Evolutionary conservation across 495 filamentous ascomycete species (phyloP), one percentile per base, ranked within the genome.

Genomic region (Penicillium coffeae): DNA sequence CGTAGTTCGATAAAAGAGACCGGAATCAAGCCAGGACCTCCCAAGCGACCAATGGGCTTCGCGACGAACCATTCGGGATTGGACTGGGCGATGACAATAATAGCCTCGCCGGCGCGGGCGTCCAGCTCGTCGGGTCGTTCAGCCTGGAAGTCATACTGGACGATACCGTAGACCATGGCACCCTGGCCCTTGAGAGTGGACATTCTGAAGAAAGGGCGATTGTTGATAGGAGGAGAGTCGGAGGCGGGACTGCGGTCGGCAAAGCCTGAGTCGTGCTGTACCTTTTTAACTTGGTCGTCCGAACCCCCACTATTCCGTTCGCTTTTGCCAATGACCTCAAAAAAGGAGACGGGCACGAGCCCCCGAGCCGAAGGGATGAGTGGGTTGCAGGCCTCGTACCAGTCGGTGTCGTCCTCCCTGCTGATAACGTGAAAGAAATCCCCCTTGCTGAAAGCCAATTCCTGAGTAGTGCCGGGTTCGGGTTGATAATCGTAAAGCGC

Each of bases 61-160:
- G 94, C 94, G 57, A 98, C 93, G 59, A 96, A 98, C 93, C 93
- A 98, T 65, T 98, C 93, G 30, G 92, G 90, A 58, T 97, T 96
- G n/a, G 93, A 97, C 67, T 96, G 93, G 33, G 93, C 93, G 63
- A 97, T 97, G 21, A 97, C 90, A 47, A 98, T 96, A 59, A 98
- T 96, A 30, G 89, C 87, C 66, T 98, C 93, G 47, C 93, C 94
- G 38, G 86, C 83, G 65, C 93, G 94, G 20, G 94, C 94, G 52
- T 96, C 92, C 52, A 98, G 68, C 67, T 98, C 93, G 55, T 97
- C 94, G 2, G 91, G 88, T 43, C 94, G 78, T 66, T 98, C 94
- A 1, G 93, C 94, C 48, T 88, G 80, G 69, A 98, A 98, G 66
- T 98, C 94, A 61, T 97, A 98, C 74, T 91, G 84, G 46, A 98